Base-by-base conservation (phyloP, 768 basidiomycete species). In the Termitomyces heimii region DNA sequence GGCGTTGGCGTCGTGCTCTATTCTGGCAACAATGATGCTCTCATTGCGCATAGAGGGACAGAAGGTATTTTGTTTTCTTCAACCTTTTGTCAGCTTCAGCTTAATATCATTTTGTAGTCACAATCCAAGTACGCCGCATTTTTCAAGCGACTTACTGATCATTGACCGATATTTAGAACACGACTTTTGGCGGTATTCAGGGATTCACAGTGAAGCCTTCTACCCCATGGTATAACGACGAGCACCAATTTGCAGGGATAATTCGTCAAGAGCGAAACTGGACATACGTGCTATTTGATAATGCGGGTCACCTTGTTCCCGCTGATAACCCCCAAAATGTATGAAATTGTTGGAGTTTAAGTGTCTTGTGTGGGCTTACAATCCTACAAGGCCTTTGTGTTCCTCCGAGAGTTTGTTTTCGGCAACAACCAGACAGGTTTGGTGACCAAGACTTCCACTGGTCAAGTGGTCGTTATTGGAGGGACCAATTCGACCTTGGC, bases 181-280 rank as follows among this genome's bases (percentile, higher is more conserved):
- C 87, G 26, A 89, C 89, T 0, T 91, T 89, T 61, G 88, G 86
- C 26, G 88, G 86, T 6, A 83, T 84, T 43, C 85, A 82, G 68
- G 89, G 89, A 4, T 91, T 91, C 67, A 83, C 84, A 4, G 75
- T 81, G 47, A 76, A 78, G 56, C 89, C 89, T 0, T 78, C 83
- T 2, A 89, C 89, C 0, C 79, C 83, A 0, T 90, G 87, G 86
- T 71, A 69, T 54, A 82, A 83, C 51, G 84, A 87, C 53, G 64
- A 67, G 2, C 82, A 82, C 13, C 71, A 81, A 53, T 77, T 82
- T 54, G 85, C 82, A 0, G 89, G 88, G 0, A 83, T 88, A 32
- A 76, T 89, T 18, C 86, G 88, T 63, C 87, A 88, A 68, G 89
- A 90, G 68, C 80, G 89, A 40, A 80, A 80, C 34, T 86, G 86